Evolutionary conservation across 2,329 filamentous ascomycete species (phyloP), one percentile per base, ranked within the genome.

Genomic region (Colletotrichum abscissum): DNA sequence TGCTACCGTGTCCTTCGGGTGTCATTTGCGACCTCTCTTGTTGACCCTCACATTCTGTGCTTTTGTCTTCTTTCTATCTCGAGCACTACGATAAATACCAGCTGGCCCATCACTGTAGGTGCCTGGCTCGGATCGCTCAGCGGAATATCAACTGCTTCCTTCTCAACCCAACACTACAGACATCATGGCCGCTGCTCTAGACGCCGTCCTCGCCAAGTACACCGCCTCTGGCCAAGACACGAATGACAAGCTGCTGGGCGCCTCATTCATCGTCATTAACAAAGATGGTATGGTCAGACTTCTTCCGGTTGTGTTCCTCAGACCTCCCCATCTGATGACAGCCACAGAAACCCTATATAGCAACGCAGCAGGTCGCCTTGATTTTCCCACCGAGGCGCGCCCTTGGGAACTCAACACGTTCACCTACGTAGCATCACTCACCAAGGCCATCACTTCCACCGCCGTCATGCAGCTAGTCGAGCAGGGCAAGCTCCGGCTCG

Each of bases 381-480:
- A 76, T 52, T 75, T 83, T n/a, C 74, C 80, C 19, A 26, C 63
- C 2, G 66, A 74, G 26, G 80, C 84, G 1, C 69, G 76, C 0
- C 69, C 75, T 0, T 87, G 84, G 76, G 74, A 73, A 2, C 62
- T 74, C 1, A 73, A 79, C 52, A 79, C 84, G 1, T 81, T 86
- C 57, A 78, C 79, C 24, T 84, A 79, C 77, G 77, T 81, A 14
- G 84, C 84, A 9, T 86, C 84, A n/a, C 71, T 85, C 76, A 86
- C 84, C 70, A 86, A 87, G 76, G 77, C 86, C n/a, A 75, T 83
- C 57, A 84, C 84, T 0, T 76, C 78, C 5, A 80, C 80, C 0
- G 78, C 78, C 60, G 46, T 85, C 24, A 79, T 87, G 78, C 84
- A 85, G 66, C 78, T 85, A 57, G 81, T 86, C 12, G 82, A 86